Percentiles rank a stretch among this genome's conserved stretches.
These are phyloP conservation scores for Psidium friedrichsthalianum DNA, from an alignment of 345 rosid species.

Conservation along the genomic window DNA sequence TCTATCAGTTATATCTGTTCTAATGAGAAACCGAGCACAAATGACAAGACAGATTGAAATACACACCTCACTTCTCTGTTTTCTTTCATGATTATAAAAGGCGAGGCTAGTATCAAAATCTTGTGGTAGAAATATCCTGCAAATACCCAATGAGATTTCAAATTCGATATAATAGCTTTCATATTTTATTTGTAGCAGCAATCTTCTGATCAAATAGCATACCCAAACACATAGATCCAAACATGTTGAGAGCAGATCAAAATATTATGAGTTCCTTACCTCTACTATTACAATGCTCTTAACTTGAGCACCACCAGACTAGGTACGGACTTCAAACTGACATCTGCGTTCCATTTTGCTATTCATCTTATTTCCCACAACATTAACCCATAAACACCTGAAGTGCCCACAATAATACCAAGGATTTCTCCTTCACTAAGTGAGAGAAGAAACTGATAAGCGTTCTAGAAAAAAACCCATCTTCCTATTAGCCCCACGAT, in stretches of 20 bases:
- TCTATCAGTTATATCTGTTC: not conserved
- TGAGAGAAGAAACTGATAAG: not conserved
- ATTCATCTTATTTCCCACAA: not conserved
- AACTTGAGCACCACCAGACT: not conserved
- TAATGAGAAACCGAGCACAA: not conserved
- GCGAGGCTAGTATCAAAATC: constrained; percentile 94
- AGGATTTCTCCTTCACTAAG: not conserved
- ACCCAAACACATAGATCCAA: not conserved
- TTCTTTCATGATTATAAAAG: constrained; percentile 43
- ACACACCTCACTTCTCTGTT: constrained; percentile 4
- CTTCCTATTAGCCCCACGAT: not conserved
- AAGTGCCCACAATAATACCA: not conserved
- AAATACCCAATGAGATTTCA: constrained; percentile 2
- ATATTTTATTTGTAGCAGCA: not conserved
- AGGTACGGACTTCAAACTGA: not conserved
- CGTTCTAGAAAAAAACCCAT: not conserved
- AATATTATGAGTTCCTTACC: not conserved
- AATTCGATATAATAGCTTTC: not conserved
- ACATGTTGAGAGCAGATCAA: not conserved
- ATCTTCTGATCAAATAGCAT: not conserved
- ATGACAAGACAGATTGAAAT: not conserved
- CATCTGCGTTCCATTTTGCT: not conserved
- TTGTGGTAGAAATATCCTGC: constrained; percentile 87
- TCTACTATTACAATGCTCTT: not conserved
- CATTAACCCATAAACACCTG: not conserved